Percentiles rank a stretch among this genome's conserved stretches.
These are phyloP conservation scores for Suhomyces xylopsoci DNA, from an alignment of 805 yeast species.

Conservation along the genomic window DNA sequence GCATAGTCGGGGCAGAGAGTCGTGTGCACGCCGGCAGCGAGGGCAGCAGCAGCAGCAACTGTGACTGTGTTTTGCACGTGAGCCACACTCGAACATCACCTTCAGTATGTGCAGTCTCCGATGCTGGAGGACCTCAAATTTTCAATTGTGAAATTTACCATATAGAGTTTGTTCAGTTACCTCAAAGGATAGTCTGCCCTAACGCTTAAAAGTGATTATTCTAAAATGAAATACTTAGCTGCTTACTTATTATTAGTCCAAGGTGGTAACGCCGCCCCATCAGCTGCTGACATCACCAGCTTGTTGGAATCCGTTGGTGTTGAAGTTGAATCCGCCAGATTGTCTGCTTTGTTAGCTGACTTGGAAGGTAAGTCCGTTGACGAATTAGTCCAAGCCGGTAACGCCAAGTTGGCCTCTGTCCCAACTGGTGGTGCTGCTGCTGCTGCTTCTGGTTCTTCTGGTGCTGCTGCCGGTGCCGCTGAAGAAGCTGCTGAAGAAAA, in stretches of 20 bases:
- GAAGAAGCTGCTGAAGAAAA: slow-evolving; percentile 69
- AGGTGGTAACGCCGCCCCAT: slow-evolving; percentile 94
- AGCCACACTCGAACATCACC: not conserved
- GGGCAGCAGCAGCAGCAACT: not conserved
- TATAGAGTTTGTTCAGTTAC: not conserved
- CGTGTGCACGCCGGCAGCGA: slow-evolving; percentile 1
- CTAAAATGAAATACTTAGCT: slow-evolving; percentile 95
- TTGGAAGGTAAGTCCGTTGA: slow-evolving; percentile 90
- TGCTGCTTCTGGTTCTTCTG: slow-evolving; percentile 67
- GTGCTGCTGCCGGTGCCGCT: slow-evolving; percentile 68
- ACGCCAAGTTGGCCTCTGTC: slow-evolving; percentile 93
- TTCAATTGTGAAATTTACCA: not conserved
- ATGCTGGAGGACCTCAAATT: not conserved
- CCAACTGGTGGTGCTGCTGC: slow-evolving; percentile 99
- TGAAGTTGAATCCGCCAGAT: slow-evolving; percentile 88
- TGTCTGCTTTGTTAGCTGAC: slow-evolving; percentile 74
- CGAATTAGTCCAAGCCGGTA: slow-evolving; percentile 92
- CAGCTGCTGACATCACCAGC: slow-evolving; percentile 85
- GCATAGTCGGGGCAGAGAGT: not conserved
- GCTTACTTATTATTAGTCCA: slow-evolving; percentile 97
- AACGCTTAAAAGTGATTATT: slow-evolving; percentile 79
- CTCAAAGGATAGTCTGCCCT: slow-evolving; percentile 79
- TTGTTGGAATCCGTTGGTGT: slow-evolving; percentile 93
- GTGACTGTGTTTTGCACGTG: slow-evolving; percentile 8
- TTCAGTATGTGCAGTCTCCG: not conserved